Conservation (phyloP, 2,329 filamentous ascomycete genomes). For the Chalaropsis thielavioides region DNA sequence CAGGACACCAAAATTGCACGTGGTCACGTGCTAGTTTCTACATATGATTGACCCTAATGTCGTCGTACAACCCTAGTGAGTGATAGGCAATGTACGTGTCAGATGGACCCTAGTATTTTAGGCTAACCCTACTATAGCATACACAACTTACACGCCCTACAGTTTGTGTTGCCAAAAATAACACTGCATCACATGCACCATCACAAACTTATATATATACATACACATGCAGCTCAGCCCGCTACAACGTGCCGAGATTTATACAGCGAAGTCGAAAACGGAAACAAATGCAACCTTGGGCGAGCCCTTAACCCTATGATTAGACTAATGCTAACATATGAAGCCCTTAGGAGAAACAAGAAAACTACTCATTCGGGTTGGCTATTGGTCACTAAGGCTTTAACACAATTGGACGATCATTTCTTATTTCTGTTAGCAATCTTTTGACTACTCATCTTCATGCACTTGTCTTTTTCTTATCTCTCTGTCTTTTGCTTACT, state of each 20-base stretch:
- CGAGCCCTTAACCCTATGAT: not conserved
- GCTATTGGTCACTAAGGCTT: not conserved
- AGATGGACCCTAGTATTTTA: not conserved
- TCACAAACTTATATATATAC: no score
- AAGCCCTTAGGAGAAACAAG: not conserved
- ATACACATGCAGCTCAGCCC: not conserved
- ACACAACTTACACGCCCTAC: not conserved
- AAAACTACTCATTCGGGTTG: not conserved
- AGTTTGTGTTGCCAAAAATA: not conserved
- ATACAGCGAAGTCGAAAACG: not conserved
- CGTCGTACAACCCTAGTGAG: not conserved
- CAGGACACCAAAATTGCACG: not conserved
- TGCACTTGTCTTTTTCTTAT: not conserved
- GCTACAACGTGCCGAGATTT: not conserved
- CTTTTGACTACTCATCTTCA: not conserved
- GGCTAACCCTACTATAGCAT: not conserved
- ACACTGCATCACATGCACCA: not conserved
- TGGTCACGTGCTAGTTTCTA: not conserved
- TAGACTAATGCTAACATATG: not conserved
- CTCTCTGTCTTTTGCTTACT: not conserved
- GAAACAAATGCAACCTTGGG: not conserved
- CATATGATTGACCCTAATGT: not conserved
- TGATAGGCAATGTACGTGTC: no score
- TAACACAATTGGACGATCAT: not conserved
- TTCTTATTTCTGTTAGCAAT: not conserved